Percentiles rank a stretch among this genome's conserved stretches.
These are phyloP conservation scores for Lachancea meyersii DNA, from an alignment of 805 yeast species.

Conservation along the genomic window DNA sequence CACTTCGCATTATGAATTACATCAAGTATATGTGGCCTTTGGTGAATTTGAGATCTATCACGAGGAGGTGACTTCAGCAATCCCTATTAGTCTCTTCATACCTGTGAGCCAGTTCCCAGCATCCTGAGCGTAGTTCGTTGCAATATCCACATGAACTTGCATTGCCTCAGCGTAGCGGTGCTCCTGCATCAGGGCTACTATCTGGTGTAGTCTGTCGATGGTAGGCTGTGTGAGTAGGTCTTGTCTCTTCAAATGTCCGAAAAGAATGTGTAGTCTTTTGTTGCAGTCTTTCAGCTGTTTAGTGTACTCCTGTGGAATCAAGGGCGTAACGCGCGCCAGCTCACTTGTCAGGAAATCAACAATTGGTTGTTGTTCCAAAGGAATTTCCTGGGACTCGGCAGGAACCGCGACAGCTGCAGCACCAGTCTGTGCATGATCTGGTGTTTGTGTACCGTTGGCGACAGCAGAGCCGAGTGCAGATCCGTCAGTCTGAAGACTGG, in stretches of 20 bases:
- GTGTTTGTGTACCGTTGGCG: not conserved
- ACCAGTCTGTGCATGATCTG: conserved; percentile 21
- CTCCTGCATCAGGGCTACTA: conserved; percentile 45
- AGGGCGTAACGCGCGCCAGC: conserved; percentile 59
- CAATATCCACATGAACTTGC: conserved; percentile 48
- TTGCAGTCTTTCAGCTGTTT: conserved; percentile 77
- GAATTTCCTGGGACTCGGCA: conserved; percentile 41
- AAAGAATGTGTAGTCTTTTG: conserved; percentile 70
- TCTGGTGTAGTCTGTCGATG: conserved; percentile 43
- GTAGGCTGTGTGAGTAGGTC: conserved; percentile 58
- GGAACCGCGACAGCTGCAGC: conserved; percentile 21
- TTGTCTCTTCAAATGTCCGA: conserved; percentile 68
- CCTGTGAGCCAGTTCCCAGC: conserved; percentile 93
- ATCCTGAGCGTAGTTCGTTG: conserved; percentile 60
- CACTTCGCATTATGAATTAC: not conserved
- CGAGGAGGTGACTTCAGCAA: conserved; percentile 46
- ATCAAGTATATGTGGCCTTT: not conserved
- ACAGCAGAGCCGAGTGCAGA: conserved; percentile 9
- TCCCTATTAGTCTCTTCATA: conserved; percentile 76
- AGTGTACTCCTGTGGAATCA: conserved; percentile 64
- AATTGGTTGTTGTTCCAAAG: conserved; percentile 52
- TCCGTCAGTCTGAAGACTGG: not conserved
- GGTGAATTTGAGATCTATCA: not conserved
- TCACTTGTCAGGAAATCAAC: conserved; percentile 49
- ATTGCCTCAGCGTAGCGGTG: conserved; percentile 58